These are phyloP conservation scores for Coemansia sp. DNA, from an alignment of 192 early-diverging fungal species.

Conservation along the genomic window DNA sequence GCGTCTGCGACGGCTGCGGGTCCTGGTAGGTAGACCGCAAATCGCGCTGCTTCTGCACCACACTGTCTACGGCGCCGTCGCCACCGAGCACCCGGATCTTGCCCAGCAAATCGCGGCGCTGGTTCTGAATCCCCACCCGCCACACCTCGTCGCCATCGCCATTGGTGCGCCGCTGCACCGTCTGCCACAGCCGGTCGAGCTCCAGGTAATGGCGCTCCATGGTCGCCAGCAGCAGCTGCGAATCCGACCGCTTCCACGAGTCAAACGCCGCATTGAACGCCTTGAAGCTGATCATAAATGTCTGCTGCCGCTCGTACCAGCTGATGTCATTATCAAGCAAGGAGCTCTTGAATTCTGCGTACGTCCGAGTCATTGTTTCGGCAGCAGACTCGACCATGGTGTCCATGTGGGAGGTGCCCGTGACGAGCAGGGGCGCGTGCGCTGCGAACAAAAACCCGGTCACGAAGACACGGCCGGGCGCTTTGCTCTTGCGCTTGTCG, in stretches of 20 bases:
- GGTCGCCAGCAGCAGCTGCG: slow-evolving; percentile 20
- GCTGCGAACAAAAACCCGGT: slow-evolving; percentile 34
- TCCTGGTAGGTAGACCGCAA: slow-evolving; percentile 21
- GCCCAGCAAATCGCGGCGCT: slow-evolving; percentile 19
- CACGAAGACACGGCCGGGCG: slow-evolving; percentile 36
- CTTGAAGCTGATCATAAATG: slow-evolving; percentile 27
- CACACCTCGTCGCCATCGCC: slow-evolving; percentile 44
- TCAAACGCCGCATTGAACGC: slow-evolving; percentile 37
- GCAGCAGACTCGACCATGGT: slow-evolving; percentile 32
- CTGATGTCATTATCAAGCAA: slow-evolving; percentile 5
- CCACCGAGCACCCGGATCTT: slow-evolving; percentile 31
- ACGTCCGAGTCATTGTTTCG: slow-evolving; percentile 19
- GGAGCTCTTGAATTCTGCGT: slow-evolving; percentile 14
- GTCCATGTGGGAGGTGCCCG: slow-evolving; percentile 25
- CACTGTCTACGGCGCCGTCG: slow-evolving; percentile 13
- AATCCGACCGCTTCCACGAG: slow-evolving; percentile 43
- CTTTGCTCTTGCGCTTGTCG: background rate
- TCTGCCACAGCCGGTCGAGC: slow-evolving; percentile 45
- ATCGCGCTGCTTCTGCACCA: slow-evolving; percentile 21
- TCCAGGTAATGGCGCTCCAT: slow-evolving; percentile 49
- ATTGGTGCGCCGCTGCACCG: slow-evolving; percentile 34
- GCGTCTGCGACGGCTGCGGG: slow-evolving; percentile 29
- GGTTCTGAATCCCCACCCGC: slow-evolving; percentile 29
- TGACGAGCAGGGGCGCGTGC: slow-evolving; percentile 23
- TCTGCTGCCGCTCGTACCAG: slow-evolving; percentile 26